phyloP scores from a whole-genome alignment of 202 grass and related monocot species.

The Schoenoplectus tabernaemontani region DNA sequence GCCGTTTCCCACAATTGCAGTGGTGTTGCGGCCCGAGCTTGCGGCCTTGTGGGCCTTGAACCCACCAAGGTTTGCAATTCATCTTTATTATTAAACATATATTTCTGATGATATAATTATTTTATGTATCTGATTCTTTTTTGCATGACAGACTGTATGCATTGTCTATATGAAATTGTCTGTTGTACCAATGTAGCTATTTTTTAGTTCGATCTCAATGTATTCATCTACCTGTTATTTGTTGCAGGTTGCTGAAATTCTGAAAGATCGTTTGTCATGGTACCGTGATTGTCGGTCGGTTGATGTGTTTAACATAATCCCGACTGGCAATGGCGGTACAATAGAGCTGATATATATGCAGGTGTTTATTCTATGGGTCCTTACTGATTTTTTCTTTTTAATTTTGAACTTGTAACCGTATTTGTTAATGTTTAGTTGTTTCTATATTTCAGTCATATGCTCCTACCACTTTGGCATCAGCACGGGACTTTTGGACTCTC shows the following conservation, averaged over 20 bases:
- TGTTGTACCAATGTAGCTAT: no score
- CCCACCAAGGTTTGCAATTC: conserved; percentile 96
- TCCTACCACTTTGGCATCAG: conserved; percentile 60
- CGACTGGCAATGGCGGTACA: conserved; percentile 80
- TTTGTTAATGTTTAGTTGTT: conserved; percentile 6
- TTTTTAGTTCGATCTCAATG: neutral
- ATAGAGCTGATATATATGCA: conserved; percentile 99
- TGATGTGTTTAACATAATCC: conserved; percentile 69
- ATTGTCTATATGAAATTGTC: neutral
- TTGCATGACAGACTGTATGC: neutral
- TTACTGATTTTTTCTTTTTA: neutral
- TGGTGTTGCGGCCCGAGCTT: conserved; percentile 97
- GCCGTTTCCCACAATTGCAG: conserved; percentile 99
- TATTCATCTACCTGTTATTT: neutral
- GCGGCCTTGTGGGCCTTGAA: conserved; percentile 96
- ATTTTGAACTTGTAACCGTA: neutral
- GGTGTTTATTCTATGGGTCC: conserved; percentile 28
- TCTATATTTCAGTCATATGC: conserved; percentile 61
- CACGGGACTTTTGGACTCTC: conserved; percentile 87
- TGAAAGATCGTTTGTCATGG: conserved; percentile 87
- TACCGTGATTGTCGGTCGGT: conserved; percentile 78
- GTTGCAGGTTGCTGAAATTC: conserved; percentile 88
- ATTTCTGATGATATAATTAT: neutral
- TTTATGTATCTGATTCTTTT: neutral
- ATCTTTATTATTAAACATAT: no score